Evolutionary conservation across 1,284 basidiomycete species (phyloP).

Genomic region (Flammula alnicola): DNA sequence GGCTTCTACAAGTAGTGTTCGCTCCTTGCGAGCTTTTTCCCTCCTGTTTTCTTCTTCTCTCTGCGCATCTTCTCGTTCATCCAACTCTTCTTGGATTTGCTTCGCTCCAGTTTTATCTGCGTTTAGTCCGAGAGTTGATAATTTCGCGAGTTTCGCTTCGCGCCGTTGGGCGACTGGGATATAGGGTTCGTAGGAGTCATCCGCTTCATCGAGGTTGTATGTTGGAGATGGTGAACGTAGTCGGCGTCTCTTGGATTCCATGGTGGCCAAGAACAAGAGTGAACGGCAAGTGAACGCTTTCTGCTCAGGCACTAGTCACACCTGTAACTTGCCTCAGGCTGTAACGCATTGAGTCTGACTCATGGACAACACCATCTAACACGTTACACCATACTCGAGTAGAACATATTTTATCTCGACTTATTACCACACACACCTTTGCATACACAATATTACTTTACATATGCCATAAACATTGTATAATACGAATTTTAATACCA

Average conservation of each 20-base stretch:
- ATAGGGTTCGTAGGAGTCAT: constrained; percentile 81
- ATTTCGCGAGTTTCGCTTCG: constrained; percentile 78
- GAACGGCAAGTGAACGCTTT: too few relatives aligned
- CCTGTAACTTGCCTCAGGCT: too few relatives aligned
- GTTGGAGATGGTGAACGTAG: constrained; percentile 62
- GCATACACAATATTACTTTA: too few relatives aligned
- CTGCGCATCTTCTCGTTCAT: constrained; percentile 75
- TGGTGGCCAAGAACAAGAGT: too few relatives aligned
- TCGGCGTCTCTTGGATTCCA: constrained; percentile 51
- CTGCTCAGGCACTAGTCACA: too few relatives aligned
- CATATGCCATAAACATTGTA: too few relatives aligned
- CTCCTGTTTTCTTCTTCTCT: constrained; percentile 74
- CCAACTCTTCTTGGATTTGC: constrained; percentile 60
- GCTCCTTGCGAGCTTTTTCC: constrained; percentile 79
- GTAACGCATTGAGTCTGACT: too few relatives aligned
- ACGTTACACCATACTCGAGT: too few relatives aligned
- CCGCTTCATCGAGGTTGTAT: constrained; percentile 67
- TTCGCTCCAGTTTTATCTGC: constrained; percentile 58
- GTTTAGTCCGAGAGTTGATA: constrained; percentile 64
- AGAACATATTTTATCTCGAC: too few relatives aligned
- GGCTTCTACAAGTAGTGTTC: constrained; percentile 87
- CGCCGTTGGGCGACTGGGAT: constrained; percentile 88
- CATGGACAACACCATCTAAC: too few relatives aligned
- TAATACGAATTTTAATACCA: too few relatives aligned
- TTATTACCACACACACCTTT: too few relatives aligned